Evolutionary conservation across 495 filamentous ascomycete genomes (phyloP), one percentile per base, ranked within the genome.

Genomic region (Neurospora pannonica): DNA sequence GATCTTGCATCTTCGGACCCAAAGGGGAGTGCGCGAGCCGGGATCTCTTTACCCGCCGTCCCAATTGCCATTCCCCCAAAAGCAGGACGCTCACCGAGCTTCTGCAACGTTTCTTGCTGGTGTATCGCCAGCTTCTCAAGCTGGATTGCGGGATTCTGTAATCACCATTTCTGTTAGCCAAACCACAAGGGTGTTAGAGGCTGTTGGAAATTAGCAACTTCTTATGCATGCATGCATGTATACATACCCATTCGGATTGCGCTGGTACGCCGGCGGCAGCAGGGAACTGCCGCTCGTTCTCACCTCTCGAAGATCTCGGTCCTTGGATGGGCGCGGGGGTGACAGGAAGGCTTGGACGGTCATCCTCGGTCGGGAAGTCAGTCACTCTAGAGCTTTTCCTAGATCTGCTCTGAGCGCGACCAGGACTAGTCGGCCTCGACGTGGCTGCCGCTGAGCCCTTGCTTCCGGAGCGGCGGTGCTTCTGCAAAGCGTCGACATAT

Each of bases 191-290:
- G 84, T 84, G 11, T 34, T 34, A 36, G 28, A 87, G 84, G 87
- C 85, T 77, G 81, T 81, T 82, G 85, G 79, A 85, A 60, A 79
- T 82, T 83, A 85, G 76, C 80, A 72, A 81, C 80, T 79, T 79
- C 86, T 31, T 17, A 34, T 67, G 54, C 54, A 28, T 67, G 54
- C 54, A 28, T 67, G 54, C 87, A 80, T 88, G 88, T 80, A 89
- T 82, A 92, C 92, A 89, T 91, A 95, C 93, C 94, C 94, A 97
- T 73, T 97, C 93, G 76, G 87, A 86, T 85, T 97, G 94, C 80
- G 88, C 86, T 74, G 93, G 93, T 72, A 97, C 93, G 67, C 93
- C 93, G 82, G 92, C 90, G 28, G 94, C 94, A 71, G 82, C 82
- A 70, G 92, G 92, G 72, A 97, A 85, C 74, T 87, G 85, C 72